Conservation (phyloP, 768 basidiomycete species). For the Lentinula sp. region DNA sequence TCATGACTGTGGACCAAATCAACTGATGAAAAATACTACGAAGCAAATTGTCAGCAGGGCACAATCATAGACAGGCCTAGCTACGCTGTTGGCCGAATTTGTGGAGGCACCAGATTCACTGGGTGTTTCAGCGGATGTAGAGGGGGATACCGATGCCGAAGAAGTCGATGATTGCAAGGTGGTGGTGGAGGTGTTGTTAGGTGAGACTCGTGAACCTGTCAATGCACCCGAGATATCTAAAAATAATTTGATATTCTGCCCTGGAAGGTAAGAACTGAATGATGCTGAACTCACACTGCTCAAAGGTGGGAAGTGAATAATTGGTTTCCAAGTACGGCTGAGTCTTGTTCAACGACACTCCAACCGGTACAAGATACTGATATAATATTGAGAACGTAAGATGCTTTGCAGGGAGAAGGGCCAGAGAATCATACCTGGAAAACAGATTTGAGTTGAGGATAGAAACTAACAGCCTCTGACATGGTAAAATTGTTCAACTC, state of each 20-base stretch:
- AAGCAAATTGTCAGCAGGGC: not conserved
- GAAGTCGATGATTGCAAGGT: not conserved
- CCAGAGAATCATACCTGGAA: conserved; percentile 36
- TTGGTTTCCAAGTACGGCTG: conserved; percentile 47
- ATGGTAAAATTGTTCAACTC: conserved; percentile 60
- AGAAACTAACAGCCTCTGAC: conserved; percentile 47
- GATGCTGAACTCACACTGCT: conserved; percentile 33
- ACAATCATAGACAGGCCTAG: not conserved
- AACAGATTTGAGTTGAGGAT: conserved; percentile 33
- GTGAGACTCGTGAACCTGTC: not conserved
- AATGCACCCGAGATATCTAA: not conserved
- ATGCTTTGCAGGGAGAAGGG: not conserved
- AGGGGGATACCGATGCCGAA: not conserved
- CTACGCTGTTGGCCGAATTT: not conserved
- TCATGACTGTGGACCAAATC: no score
- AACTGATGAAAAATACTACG: not conserved
- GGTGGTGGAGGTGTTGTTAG: not conserved
- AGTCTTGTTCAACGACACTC: conserved; percentile 42
- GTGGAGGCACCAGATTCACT: not conserved
- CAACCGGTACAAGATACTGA: conserved; percentile 49
- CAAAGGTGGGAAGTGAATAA: conserved; percentile 35
- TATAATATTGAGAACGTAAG: not conserved
- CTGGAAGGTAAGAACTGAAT: no score
- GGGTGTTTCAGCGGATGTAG: not conserved
- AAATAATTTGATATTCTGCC: no score